Evolutionary conservation across 2,329 filamentous ascomycete genomes (phyloP).

Genomic region (Trichoderma oligosporum): DNA sequence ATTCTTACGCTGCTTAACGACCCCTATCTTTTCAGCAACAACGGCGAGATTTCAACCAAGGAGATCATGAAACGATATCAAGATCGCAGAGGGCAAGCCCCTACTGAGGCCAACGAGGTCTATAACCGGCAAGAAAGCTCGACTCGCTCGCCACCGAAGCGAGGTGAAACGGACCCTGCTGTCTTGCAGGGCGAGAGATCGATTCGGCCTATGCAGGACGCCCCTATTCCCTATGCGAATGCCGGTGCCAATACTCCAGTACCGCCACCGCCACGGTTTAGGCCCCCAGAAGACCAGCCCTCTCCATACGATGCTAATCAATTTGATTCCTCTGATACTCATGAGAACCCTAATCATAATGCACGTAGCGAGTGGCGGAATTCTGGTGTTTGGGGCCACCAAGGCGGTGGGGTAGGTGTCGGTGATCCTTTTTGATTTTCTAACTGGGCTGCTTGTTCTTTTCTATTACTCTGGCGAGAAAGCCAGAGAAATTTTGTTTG

Average conservation of each 20-base stretch:
- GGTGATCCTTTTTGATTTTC: conserved; percentile 41
- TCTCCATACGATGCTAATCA: conserved; percentile 43
- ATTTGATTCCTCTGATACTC: conserved; percentile 43
- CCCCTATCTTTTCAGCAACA: conserved; percentile 73
- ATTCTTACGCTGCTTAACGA: conserved; percentile 83
- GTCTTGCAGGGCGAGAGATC: conserved; percentile 81
- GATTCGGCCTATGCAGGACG: conserved; percentile 70
- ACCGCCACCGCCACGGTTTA: conserved; percentile 51
- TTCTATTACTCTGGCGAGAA: conserved; percentile 18
- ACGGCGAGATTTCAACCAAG: conserved; percentile 88
- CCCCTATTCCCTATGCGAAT: conserved; percentile 36
- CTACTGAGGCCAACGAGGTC: conserved; percentile 58
- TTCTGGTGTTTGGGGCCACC: conserved; percentile 49
- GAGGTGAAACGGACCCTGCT: conserved; percentile 84
- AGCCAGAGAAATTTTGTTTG: conserved; percentile 5
- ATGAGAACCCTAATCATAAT: conserved; percentile 39
- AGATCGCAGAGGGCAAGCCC: conserved; percentile 61
- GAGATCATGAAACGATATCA: conserved; percentile 94
- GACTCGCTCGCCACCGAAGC: conserved; percentile 50
- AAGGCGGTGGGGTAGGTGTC: conserved; percentile 48
- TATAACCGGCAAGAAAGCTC: conserved; percentile 57
- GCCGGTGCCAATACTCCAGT: conserved; percentile 43
- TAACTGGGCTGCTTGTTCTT: conserved; percentile 3
- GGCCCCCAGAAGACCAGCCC: conserved; percentile 45
- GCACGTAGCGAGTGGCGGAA: conserved; percentile 56